Conservation (phyloP, 371 early-diverging fungal genomes). For the Rhizomucor pusillus region DNA sequence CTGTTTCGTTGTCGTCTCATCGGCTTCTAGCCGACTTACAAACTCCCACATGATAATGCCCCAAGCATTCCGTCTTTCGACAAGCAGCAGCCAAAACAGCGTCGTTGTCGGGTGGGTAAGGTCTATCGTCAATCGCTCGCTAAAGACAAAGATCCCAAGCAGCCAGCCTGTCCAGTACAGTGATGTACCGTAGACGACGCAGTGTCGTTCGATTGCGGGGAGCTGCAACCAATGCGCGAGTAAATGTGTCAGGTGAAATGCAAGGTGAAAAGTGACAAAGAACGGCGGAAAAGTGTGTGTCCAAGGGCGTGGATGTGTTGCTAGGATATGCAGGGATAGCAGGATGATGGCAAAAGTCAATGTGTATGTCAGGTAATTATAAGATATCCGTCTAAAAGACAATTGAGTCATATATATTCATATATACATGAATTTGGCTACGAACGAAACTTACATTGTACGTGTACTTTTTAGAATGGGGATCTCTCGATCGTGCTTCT, state of each 20-base stretch:
- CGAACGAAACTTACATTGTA: slow-evolving; percentile 28
- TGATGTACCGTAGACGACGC: slow-evolving; percentile 65
- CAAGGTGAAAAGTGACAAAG: slow-evolving; percentile 49
- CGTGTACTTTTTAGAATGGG: slow-evolving; percentile 44
- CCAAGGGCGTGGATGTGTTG: slow-evolving; percentile 37
- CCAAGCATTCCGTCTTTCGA: slow-evolving; percentile 66
- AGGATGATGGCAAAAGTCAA: slow-evolving; percentile 35
- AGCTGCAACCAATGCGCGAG: slow-evolving; percentile 45
- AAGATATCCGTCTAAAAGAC: slow-evolving; percentile 37
- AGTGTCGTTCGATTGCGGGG: slow-evolving; percentile 47
- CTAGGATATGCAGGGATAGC: slow-evolving; percentile 41
- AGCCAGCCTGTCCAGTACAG: slow-evolving; percentile 65
- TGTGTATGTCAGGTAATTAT: slow-evolving; percentile 37
- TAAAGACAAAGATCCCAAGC: slow-evolving; percentile 45
- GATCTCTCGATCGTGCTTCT: slow-evolving; percentile 22
- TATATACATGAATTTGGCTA: neutral
- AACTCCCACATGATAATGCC: slow-evolving; percentile 66
- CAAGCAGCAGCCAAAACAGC: slow-evolving; percentile 49
- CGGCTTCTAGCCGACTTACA: slow-evolving; percentile 42
- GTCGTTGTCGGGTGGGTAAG: slow-evolving; percentile 25
- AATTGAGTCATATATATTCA: neutral
- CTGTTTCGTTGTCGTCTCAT: slow-evolving; percentile 7
- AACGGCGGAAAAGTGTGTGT: slow-evolving; percentile 53
- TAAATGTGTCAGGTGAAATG: slow-evolving; percentile 53
- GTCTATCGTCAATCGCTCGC: slow-evolving; percentile 34